These are phyloP conservation scores for Colletotrichum sp. DNA, from an alignment of 2,329 filamentous ascomycete species.

Conservation along the genomic window DNA sequence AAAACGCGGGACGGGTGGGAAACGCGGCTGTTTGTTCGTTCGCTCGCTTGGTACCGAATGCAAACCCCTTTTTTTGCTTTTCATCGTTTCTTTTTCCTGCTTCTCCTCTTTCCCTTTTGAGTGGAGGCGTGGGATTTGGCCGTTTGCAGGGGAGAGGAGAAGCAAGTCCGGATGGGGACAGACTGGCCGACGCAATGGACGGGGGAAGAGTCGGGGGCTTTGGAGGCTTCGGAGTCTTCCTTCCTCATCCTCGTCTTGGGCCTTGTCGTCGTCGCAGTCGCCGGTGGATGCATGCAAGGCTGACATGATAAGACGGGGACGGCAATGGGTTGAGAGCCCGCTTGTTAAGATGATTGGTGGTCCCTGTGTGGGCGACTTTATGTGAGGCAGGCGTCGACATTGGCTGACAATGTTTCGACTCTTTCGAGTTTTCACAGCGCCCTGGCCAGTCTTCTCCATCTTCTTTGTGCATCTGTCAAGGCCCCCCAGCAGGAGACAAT, in stretches of 20 bases:
- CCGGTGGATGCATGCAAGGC: not conserved
- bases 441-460: not conserved
- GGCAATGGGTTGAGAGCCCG: not conserved
- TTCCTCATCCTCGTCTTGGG: not conserved
- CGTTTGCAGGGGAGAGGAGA: conserved; percentile 8
- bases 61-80: not conserved
- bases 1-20: not conserved
- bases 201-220: not conserved
- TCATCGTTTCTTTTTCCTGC: not conserved
- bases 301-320: conserved; percentile 1
- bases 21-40: not conserved
- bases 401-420: conserved; percentile 1
- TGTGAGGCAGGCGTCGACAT: not conserved
- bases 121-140: not conserved
- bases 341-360: not conserved
- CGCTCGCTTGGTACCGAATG: conserved; percentile 6
- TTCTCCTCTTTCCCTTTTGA: not conserved
- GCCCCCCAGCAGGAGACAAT: not conserved
- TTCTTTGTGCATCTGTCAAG: not conserved
- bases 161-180: conserved; percentile 8
- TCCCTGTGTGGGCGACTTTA: not conserved
- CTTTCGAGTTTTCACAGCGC: not conserved
- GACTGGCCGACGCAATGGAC: not conserved
- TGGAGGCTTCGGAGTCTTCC: not conserved
- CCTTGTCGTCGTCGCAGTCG: not conserved